Evolutionary conservation across 352 stramenopile genomes (phyloP).

Genomic region (Phytophthora tubulina): DNA sequence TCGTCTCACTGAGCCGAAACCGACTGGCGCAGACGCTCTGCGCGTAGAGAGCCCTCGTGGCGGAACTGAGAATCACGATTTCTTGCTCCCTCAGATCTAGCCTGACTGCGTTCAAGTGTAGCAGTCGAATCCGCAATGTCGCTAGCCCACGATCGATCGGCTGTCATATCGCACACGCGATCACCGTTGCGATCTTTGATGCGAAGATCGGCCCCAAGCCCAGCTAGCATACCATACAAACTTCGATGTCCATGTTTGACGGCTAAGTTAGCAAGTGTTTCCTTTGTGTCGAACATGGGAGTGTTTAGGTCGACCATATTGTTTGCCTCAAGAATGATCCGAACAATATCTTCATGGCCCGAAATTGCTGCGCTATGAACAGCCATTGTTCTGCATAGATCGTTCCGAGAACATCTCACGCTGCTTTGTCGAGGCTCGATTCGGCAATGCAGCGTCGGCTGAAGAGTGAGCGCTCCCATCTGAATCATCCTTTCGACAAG

Average conservation of each 20-base stretch:
- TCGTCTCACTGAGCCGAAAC: slow-evolving; percentile 16
- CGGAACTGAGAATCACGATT: slow-evolving; percentile 15
- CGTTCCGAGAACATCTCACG: neutral
- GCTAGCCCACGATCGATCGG: slow-evolving; percentile 11
- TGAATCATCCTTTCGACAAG: slow-evolving; percentile 56
- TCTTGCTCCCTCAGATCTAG: slow-evolving; percentile 2
- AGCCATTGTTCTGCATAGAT: slow-evolving; percentile 27
- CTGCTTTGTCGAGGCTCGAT: slow-evolving; percentile 9
- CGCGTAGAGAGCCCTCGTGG: slow-evolving; percentile 11
- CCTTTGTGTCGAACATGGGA: slow-evolving; percentile 34
- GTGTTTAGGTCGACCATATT: slow-evolving; percentile 44
- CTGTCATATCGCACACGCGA: slow-evolving; percentile 32
- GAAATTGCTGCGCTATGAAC: slow-evolving; percentile 36
- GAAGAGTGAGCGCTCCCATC: slow-evolving; percentile 29
- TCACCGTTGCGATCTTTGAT: slow-evolving; percentile 29
- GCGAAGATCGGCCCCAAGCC: slow-evolving; percentile 28
- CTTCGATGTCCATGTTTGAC: slow-evolving; percentile 33
- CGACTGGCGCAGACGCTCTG: slow-evolving; percentile 1
- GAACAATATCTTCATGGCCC: slow-evolving; percentile 37
- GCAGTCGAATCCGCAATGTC: slow-evolving; percentile 20
- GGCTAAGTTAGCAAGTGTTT: slow-evolving; percentile 40
- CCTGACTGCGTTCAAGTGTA: slow-evolving; percentile 22
- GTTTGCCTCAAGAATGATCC: slow-evolving; percentile 41
- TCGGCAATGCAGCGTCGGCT: slow-evolving; percentile 27
- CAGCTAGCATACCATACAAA: slow-evolving; percentile 26